Conservation (phyloP, 169 alveolate species). For the Plasmodium yoelii region DNA sequence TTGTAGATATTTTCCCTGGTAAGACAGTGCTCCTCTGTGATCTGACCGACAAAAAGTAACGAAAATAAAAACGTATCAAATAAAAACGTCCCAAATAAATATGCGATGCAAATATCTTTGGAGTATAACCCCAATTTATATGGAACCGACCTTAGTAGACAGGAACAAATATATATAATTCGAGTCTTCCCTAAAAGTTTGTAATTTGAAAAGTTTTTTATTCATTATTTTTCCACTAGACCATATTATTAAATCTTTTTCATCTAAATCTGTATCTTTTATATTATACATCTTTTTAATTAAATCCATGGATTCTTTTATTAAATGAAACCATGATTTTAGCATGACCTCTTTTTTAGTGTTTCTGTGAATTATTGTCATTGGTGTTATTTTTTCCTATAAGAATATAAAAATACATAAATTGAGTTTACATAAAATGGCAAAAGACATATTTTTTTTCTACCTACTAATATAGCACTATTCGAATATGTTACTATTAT, state of each 20-base stretch:
- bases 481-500: background rate
- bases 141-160: slow-evolving; percentile 3
- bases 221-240: slow-evolving; percentile 28
- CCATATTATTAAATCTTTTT: slow-evolving; percentile 36
- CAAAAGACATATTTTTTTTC: background rate
- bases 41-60: background rate
- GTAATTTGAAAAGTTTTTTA: slow-evolving; percentile 18
- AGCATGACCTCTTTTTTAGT: background rate
- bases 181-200: background rate
- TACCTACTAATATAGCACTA: background rate
- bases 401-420: background rate
- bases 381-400: slow-evolving; percentile 3
- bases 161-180: slow-evolving; percentile 18
- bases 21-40: slow-evolving; percentile 1
- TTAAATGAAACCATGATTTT: slow-evolving; percentile 17
- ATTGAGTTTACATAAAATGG: background rate
- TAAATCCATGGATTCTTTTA: slow-evolving; percentile 29
- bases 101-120: background rate
- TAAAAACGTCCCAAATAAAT: background rate
- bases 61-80: background rate
- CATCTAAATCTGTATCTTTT: slow-evolving; percentile 4
- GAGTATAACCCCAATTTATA: background rate
- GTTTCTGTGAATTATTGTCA: slow-evolving; percentile 21
- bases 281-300: slow-evolving; percentile 18
- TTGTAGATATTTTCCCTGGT: slow-evolving; percentile 21